These are phyloP conservation scores for Boechera divaricarpa DNA, from an alignment of 345 rosid species.

Conservation along the genomic window DNA sequence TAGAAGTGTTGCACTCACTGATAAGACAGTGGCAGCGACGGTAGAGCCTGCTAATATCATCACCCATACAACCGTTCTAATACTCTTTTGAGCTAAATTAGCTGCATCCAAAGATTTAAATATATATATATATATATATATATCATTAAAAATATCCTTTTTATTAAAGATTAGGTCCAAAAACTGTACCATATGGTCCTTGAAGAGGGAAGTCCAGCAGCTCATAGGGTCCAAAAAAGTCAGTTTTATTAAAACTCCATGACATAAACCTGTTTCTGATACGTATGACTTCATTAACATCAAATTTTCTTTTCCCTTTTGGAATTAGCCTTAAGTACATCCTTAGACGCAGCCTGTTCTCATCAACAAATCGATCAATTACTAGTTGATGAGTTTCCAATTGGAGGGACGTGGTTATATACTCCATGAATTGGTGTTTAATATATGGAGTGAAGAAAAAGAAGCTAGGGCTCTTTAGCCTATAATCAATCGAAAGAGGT, in stretches of 20 bases:
- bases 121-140: neutral
- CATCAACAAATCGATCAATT: slow-evolving; percentile 59
- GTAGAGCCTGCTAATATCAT: slow-evolving; percentile 58
- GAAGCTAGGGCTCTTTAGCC: slow-evolving; percentile 92
- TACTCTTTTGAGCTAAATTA: slow-evolving; percentile 15
- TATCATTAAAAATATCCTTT: neutral
- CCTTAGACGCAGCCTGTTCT: slow-evolving; percentile 59
- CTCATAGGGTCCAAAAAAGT: slow-evolving; percentile 86
- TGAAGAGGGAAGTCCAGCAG: slow-evolving; percentile 76
- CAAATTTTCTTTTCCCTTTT: slow-evolving; percentile 38
- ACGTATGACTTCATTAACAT: slow-evolving; percentile 61
- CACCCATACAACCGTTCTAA: slow-evolving; percentile 52
- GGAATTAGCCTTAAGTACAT: slow-evolving; percentile 41
- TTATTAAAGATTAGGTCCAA: slow-evolving; percentile 7
- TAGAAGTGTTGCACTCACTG: slow-evolving; percentile 51
- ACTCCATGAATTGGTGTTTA: slow-evolving; percentile 46
- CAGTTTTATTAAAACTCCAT: slow-evolving; percentile 58
- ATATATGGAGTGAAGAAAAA: slow-evolving; percentile 65
- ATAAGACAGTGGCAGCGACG: slow-evolving; percentile 49
- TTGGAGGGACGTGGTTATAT: slow-evolving; percentile 59
- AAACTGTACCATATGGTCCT: slow-evolving; percentile 69
- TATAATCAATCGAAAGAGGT: slow-evolving; percentile 77
- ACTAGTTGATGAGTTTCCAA: slow-evolving; percentile 61
- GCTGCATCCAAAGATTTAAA: slow-evolving; percentile 18
- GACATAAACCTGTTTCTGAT: slow-evolving; percentile 56